phyloP scores from a whole-genome alignment of 2,329 filamentous ascomycete genomes.

The Botrytis aclada region DNA sequence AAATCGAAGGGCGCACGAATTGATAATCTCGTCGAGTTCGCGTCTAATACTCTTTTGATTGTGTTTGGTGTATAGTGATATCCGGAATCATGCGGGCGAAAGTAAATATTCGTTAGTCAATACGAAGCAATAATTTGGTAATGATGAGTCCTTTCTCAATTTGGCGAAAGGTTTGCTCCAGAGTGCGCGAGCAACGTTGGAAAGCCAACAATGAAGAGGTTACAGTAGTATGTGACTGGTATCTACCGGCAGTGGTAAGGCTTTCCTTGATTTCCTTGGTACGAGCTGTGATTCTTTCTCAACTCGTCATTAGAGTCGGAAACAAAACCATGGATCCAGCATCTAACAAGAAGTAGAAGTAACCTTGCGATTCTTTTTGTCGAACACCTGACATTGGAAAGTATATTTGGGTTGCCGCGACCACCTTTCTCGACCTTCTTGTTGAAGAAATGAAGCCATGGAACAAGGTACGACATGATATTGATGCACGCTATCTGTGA shows the following conservation, averaged over 20 bases:
- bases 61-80: background rate
- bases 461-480: background rate
- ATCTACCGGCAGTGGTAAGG: slow-evolving; percentile 10
- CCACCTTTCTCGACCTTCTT: background rate
- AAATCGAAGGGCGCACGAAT: background rate
- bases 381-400: slow-evolving; percentile 6
- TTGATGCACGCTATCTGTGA: slow-evolving; percentile 16
- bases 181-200: slow-evolving; percentile 1
- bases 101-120: background rate
- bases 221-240: slow-evolving; percentile 5
- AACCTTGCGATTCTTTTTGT: background rate
- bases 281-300: background rate
- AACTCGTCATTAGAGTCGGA: background rate
- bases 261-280: background rate
- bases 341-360: background rate
- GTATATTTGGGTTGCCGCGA: background rate
- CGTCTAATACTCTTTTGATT: slow-evolving; percentile 13
- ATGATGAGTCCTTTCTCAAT: slow-evolving; percentile 9
- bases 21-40: slow-evolving; percentile 9
- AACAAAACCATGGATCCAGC: slow-evolving; percentile 1
- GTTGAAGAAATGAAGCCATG: slow-evolving; percentile 8
- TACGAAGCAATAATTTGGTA: background rate
- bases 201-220: background rate
- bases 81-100: slow-evolving; percentile 3
- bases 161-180: background rate